Conservation (phyloP, 2,329 filamentous ascomycete genomes). For the Trichoderma sp. region DNA sequence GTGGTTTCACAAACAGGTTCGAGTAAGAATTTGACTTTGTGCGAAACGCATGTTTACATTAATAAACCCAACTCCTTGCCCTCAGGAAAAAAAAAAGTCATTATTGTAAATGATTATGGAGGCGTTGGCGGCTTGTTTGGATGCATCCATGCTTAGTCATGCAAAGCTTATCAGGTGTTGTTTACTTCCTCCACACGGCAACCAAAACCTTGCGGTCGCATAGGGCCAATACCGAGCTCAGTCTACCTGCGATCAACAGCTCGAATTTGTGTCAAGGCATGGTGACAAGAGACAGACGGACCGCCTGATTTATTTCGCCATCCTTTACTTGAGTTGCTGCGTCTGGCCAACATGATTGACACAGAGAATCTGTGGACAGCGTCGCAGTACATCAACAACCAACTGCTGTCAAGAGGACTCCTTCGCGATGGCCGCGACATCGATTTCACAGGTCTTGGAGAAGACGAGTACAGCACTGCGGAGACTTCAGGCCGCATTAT, state of each 20-base stretch:
- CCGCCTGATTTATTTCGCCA: not conserved
- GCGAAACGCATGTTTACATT: not conserved
- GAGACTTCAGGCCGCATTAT: constrained; percentile 85
- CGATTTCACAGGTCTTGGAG: constrained; percentile 77
- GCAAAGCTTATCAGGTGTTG: constrained; percentile 36
- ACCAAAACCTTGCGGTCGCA: constrained; percentile 36
- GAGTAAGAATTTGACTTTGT: not conserved
- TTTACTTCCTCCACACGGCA: constrained; percentile 48
- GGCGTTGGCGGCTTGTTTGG: not conserved
- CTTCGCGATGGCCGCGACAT: constrained; percentile 72
- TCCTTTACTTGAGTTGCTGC: not conserved
- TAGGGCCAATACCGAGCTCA: not conserved
- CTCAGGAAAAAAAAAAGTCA: not conserved
- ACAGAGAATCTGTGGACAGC: constrained; percentile 67
- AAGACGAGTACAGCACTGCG: constrained; percentile 57
- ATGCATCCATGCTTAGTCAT: constrained; percentile 34
- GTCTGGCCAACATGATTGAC: constrained; percentile 53
- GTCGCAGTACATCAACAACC: constrained; percentile 74
- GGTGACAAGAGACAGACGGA: not conserved
- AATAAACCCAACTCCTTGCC: not conserved
- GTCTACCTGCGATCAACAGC: not conserved
- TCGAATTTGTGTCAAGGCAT: not conserved
- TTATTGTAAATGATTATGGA: not conserved
- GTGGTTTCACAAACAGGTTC: not conserved
- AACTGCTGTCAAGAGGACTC: constrained; percentile 67